Evolutionary conservation across 257 asterid genomes (phyloP), one percentile per base, ranked within the genome.

Genomic region (Gynochthodes officinalis): DNA sequence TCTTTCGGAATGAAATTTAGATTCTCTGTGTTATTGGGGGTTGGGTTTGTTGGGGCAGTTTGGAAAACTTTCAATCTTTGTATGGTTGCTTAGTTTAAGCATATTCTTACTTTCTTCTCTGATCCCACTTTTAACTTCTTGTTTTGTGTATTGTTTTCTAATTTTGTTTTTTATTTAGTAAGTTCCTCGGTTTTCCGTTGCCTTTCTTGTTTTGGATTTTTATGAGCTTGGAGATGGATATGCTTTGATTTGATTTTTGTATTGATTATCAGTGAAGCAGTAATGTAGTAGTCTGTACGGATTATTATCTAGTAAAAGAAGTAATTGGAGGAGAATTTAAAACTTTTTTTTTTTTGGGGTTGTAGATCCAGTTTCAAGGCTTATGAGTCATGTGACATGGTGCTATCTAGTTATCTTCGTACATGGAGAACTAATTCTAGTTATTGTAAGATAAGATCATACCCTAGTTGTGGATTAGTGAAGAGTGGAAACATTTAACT

Each of bases 41-140:
- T 27, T 27, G 43, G 72, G 50, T 58, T 7, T 63, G 43, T 71
- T 3, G 43, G 49, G 67, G 78, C 37, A 65, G 73, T 54, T 54
- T n/a, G 25, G 25, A 43, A 43, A 37, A 73, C 1, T 54, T 73
- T 37, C 64, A 46, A 69, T 52, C 71, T 37, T 21, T 68, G 32
- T 23, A 19, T n/a, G 23, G 16, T 27, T 57, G 52, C 50, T 70
- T 35, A 4, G 64, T 54, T 14, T 39, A 44, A 21, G 23, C 49
- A 37, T 21, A 15, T 25, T 7, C 30, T 63, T 18, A 16, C 58
- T 16, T 27, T 59, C 11, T 65, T 60, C 23, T 49, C 8, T 43
- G 62, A 28, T 44, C 9, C 49, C 30, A 21, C 1, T 39, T 42
- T 15, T 37, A 3, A 25, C 48, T 70, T 57, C 30, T 46, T 46